Evolutionary conservation across 2,329 filamentous ascomycete species (phyloP).

Genomic region (Verticillium albo-atrum): DNA sequence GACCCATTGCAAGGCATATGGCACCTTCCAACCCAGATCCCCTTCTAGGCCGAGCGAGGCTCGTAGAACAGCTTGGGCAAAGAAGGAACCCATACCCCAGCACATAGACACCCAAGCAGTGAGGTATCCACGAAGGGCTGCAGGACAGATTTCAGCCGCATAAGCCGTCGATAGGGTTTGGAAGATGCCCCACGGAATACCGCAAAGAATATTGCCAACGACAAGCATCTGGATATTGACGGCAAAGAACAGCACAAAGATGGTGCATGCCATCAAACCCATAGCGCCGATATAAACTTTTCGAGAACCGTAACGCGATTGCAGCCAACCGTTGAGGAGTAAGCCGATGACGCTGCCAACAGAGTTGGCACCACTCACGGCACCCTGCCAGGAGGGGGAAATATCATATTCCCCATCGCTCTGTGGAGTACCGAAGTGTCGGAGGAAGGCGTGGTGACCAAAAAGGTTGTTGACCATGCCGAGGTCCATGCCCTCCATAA

Average conservation of each 20-base stretch:
- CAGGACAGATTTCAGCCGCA: slow-evolving; percentile 29
- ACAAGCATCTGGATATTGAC: slow-evolving; percentile 27
- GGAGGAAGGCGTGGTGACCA: neutral
- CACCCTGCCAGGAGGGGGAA: slow-evolving; percentile 40
- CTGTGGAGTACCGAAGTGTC: neutral
- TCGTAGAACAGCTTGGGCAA: slow-evolving; percentile 32
- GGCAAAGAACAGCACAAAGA: slow-evolving; percentile 38
- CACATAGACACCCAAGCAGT: slow-evolving; percentile 36
- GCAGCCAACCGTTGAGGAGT: slow-evolving; percentile 33
- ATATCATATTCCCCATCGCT: slow-evolving; percentile 14
- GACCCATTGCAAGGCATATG: slow-evolving; percentile 40
- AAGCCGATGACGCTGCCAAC: slow-evolving; percentile 44
- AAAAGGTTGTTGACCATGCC: neutral
- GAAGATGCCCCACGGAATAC: slow-evolving; percentile 34
- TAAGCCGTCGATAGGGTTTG: slow-evolving; percentile 36
- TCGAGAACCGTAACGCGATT: slow-evolving; percentile 31
- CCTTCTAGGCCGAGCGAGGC: slow-evolving; percentile 25
- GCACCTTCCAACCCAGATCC: slow-evolving; percentile 36
- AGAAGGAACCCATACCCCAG: slow-evolving; percentile 35
- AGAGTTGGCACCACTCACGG: slow-evolving; percentile 33
- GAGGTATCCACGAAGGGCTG: slow-evolving; percentile 28
- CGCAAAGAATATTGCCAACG: slow-evolving; percentile 32
- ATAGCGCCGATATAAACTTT: slow-evolving; percentile 33
- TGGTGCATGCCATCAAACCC: slow-evolving; percentile 25
- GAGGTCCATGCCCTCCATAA: slow-evolving; percentile 2